Evolutionary conservation across 192 early-diverging fungal species (phyloP), one percentile per base, ranked within the genome.

Genomic region (Coemansia sp.): DNA sequence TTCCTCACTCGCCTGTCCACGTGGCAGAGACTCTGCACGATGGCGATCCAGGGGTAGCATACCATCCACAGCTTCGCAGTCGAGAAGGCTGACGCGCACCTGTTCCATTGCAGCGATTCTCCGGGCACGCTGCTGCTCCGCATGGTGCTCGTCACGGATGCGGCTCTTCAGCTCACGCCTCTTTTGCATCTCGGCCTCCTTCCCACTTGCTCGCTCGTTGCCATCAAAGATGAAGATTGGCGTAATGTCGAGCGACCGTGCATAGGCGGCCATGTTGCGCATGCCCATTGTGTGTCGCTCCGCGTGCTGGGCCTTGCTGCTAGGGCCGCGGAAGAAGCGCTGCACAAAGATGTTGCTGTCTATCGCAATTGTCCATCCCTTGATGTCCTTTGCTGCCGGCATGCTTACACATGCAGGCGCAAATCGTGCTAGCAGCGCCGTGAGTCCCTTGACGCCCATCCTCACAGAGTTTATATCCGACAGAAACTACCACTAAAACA

Each of bases 201-300:
- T 92, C 28, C 83, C 84, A 7, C 64, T 55, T 1, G 88, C 66
- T 0, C 87, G 79, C 14, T 14, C 28, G 11, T 56, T 23, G 2
- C 86, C 88, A 60, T 92, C 91, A 81, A 92, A 92, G 2, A 92
- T 77, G 74, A 91, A 87, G 23, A 92, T 71, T 0, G 89, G 89
- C 16, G 74, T 86, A 62, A 88, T 86, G 14, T 73, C 76, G 43
- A 86, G 35, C 14, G 77, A 34, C 14, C 79, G 71, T 45, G 86
- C 73, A 56, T 82, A 84, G 9, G 51, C 37, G 7, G 79, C 80
- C 40, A 92, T 59, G n/a, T 69, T 58, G 56, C 86, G 85, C 37
- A 92, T 86, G 10, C 89, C 88, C 13, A 74, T 68, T 16, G 90
- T 67, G 59, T 90, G 88, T 13, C 85, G 78, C 31, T 78, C 43